Evolutionary conservation across 148 eudicot species (phyloP), one percentile per base, ranked within the genome.

Genomic region (Camellia granthamiana): DNA sequence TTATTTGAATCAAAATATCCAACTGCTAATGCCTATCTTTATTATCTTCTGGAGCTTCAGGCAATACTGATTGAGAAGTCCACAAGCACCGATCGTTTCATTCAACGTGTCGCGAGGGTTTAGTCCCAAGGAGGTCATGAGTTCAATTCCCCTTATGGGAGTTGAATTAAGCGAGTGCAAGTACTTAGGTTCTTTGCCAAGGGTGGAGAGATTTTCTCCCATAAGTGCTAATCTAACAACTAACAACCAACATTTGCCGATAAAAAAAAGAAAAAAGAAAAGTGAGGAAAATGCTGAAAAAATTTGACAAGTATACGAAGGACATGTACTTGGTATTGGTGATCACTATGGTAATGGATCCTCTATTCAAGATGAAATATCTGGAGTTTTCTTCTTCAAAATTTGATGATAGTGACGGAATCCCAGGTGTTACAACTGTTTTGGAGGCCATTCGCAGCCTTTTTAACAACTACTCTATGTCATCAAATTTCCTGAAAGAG

Each of bases 281-380:
- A 1, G 38, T 30, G 38, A 30, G 38, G 38, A 1, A 30, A 30
- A 30, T 30, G 38, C 83, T 86, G 11, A 10, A 81, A 54, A 77
- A 14, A 21, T 81, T 80, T 16, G 23, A 63, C 0, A 64, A 83
- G 65, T 80, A 81, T 42, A 74, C 77, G 82, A 66, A 86, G 64
- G 59, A 78, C 41, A 84, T 70, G 78, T 69, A 23, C 66, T 55
- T 83, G 55, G 77, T 81, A 59, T 79, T 75, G 16, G 72, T 84
- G 6, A 56, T 83, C 21, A 67, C 82, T 38, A 65, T 79, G 54
- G 81, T 86, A 38, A 15, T 83, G 70, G 86, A 86, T 75, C 86
- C 86, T 0, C 77, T 80, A 2, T 81, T 55, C 77, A 86, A 83
- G 61, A 78, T 86, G 84, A 81, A 79, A 19, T 72, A 77, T 59